Conservation (phyloP, 768 basidiomycete species). For the Ramaria rubella region DNA sequence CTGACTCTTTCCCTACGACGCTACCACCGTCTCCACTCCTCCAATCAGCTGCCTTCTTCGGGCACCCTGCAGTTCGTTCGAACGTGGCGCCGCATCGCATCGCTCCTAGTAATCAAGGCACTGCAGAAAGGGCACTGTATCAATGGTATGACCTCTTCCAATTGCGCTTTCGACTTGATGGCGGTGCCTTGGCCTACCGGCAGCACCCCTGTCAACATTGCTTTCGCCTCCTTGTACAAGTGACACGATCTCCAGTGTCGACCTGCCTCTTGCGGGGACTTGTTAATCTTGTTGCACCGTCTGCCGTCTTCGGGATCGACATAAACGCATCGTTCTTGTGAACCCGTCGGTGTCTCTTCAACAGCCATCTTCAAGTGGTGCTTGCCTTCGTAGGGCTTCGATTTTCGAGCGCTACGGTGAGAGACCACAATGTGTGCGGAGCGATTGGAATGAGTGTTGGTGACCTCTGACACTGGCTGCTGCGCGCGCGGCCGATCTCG, state of each 20-base stretch:
- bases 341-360: background rate
- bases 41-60: background rate
- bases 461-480: background rate
- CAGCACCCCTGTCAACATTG: background rate
- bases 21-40: background rate
- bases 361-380: background rate
- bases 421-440: background rate
- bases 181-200: background rate
- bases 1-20: background rate
- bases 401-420: background rate
- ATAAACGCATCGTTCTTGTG: background rate
- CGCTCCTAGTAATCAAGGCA: constrained; percentile 2
- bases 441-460: background rate
- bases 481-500: background rate
- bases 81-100: background rate
- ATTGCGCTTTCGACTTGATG: background rate
- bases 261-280: background rate
- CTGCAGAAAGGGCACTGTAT: background rate
- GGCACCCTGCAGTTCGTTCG: background rate
- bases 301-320: background rate
- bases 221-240: background rate
- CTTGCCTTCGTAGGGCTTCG: background rate
- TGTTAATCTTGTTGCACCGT: constrained; percentile 4
- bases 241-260: constrained; percentile 7
- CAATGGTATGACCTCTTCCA: background rate